Evolutionary conservation across 352 stramenopile species (phyloP).

Genomic region (Phytophthora ohioensis): DNA sequence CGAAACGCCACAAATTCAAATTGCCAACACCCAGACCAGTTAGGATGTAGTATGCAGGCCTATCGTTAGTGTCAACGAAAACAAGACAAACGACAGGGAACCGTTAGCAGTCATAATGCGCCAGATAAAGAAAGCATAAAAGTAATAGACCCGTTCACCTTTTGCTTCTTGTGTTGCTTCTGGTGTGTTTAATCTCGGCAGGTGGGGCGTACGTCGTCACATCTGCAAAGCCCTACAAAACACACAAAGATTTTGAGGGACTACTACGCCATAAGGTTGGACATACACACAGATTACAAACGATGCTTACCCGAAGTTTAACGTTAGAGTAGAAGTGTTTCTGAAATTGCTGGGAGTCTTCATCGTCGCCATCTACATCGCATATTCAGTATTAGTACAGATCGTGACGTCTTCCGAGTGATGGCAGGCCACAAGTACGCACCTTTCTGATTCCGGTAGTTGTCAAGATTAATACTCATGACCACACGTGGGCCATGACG

Average conservation of each 20-base stretch:
- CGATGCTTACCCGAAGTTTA: conserved; percentile 61
- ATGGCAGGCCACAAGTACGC: conserved; percentile 6
- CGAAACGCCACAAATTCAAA: conserved; percentile 81
- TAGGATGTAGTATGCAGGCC: conserved; percentile 77
- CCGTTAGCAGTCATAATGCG: not conserved
- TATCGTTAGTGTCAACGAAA: conserved; percentile 13
- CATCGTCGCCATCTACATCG: conserved; percentile 71
- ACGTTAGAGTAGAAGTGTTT: conserved; percentile 73
- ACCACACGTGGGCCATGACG: conserved; percentile 70
- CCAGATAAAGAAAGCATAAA: not conserved
- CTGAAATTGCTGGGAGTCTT: conserved; percentile 83
- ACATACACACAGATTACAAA: not conserved
- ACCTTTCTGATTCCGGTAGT: conserved; percentile 88
- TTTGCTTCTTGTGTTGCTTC: conserved; percentile 13
- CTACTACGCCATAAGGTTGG: not conserved
- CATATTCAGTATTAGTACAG: conserved; percentile 1
- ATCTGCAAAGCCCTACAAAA: conserved; percentile 79
- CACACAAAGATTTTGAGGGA: conserved; percentile 10
- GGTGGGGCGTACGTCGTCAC: conserved; percentile 56
- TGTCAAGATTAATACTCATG: conserved; percentile 85
- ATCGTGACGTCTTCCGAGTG: not conserved
- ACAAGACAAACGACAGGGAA: not conserved
- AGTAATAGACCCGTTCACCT: conserved; percentile 23
- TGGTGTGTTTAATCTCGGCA: not conserved
- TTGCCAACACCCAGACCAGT: conserved; percentile 76